These are phyloP conservation scores for Populus deltoides DNA, from an alignment of 345 rosid genomes.

Conservation along the genomic window DNA sequence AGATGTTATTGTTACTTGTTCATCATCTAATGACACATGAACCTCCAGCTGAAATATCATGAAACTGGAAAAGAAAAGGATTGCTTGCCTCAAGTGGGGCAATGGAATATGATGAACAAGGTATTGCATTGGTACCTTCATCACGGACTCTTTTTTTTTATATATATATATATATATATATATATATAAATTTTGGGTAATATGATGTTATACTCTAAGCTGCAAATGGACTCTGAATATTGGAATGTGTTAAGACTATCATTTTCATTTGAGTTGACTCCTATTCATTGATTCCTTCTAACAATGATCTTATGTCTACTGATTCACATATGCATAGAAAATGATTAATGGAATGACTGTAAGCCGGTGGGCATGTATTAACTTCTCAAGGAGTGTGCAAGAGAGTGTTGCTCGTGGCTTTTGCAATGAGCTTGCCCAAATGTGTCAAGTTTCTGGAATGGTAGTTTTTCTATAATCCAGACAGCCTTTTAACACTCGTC, in stretches of 20 bases:
- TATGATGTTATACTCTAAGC: not conserved
- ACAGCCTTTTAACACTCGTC: not conserved
- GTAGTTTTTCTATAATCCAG: conserved; percentile 32
- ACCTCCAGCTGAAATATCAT: conserved; percentile 85
- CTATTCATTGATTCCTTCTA: not conserved
- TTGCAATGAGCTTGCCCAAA: conserved; percentile 88
- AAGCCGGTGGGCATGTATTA: conserved; percentile 91
- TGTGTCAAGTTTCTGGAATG: conserved; percentile 99
- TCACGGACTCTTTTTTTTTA: no score
- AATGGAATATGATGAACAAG: conserved; percentile 99
- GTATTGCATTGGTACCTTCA: conserved; percentile 23
- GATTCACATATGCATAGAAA: conserved; percentile 47
- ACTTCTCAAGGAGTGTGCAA: conserved; percentile 94
- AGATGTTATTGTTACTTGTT: not conserved
- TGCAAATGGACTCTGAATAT: not conserved
- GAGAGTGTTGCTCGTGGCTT: conserved; percentile 89
- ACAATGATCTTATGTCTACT: conserved; percentile 8
- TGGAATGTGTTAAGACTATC: not conserved
- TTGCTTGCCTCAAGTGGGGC: conserved; percentile 97
- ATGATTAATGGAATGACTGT: conserved; percentile 99
- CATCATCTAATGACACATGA: conserved; percentile 1
- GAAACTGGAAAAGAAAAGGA: conserved; percentile 98
- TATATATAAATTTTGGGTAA: not conserved
- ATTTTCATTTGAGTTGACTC: not conserved
- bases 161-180: no score